Base-by-base conservation (phyloP, 495 filamentous ascomycete species). In the Daldinia childiae region DNA sequence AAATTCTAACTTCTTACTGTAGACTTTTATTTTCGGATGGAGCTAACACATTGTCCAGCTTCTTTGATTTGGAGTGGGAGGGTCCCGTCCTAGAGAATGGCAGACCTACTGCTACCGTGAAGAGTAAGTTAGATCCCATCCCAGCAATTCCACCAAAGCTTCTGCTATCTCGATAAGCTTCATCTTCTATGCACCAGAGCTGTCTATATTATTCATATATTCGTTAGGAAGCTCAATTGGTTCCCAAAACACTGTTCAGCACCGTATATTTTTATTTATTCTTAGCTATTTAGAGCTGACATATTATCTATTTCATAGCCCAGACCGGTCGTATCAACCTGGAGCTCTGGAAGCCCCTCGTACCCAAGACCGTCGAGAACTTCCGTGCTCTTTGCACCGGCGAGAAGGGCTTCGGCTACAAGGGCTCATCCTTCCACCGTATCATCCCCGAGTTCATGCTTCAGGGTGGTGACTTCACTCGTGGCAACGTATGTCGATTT, bases 381-480 rank as follows among this genome's bases (percentile, higher is more conserved):
- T 99, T 99, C 88, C 90, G 89, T 69, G 90, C 91, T 78, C 91
- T 99, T 69, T 98, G 94, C 88, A 97, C 94, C 32, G 91, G 91
- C 76, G 90, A 93, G 87, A 93, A 95, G 82, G 95, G 96, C 75
- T 90, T 89, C 76, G 95, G 93, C 71, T 90, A 87, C 80, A 89
- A 91, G 82, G 89, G 89, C 76, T 95, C 92, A 61, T 82, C 80
- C 60, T 98, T 98, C 90, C 95, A 99, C 88, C 93, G 95, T 76
- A 89, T 99, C 74, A 99, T 99, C 81, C 91, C 91, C 61, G 76
- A 88, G 34, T 99, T 99, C 89, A 99, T 99, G 95, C 92, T 98
- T 80, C 95, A 99, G 87, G 95, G 96, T 81, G 95, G 95, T 86
- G 95, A 99, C 88, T 99, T 98, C 88, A 99, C 95, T 80, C 91